These are phyloP conservation scores for Capillidium heterosporum DNA, from an alignment of 371 early-diverging fungal species.

Conservation along the genomic window DNA sequence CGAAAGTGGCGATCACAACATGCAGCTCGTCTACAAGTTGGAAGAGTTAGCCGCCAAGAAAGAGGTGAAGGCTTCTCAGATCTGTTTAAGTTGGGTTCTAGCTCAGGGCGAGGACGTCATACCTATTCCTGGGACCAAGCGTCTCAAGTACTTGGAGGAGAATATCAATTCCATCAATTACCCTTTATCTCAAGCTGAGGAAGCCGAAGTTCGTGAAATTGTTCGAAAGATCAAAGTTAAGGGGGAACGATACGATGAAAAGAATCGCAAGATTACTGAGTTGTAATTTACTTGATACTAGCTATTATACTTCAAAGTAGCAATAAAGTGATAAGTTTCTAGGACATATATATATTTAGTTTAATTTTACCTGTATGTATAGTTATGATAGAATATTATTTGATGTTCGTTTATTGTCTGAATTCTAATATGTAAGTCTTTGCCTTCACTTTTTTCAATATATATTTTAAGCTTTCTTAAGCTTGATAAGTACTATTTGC, in stretches of 20 bases:
- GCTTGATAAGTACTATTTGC: no score
- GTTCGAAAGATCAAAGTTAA: conserved; percentile 13
- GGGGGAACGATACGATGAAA: conserved; percentile 17
- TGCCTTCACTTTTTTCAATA: no score
- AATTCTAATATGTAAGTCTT: no score
- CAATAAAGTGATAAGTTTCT: no score
- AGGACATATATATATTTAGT: no score
- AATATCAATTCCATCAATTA: conserved; percentile 18
- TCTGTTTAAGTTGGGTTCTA: conserved; percentile 35
- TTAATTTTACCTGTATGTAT: no score
- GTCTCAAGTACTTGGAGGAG: conserved; percentile 19
- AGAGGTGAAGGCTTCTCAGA: conserved; percentile 17
- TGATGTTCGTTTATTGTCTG: no score
- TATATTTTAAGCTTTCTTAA: no score
- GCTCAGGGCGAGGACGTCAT: conserved; percentile 17
- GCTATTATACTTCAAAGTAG: no score
- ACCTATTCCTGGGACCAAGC: conserved; percentile 31
- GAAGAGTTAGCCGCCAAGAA: conserved; percentile 20
- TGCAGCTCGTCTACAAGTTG: conserved; percentile 25
- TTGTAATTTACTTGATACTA: no score
- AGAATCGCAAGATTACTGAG: no score
- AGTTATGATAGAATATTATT: no score
- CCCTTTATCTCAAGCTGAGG: conserved; percentile 19
- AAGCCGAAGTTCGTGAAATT: conserved; percentile 16
- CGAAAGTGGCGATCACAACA: conserved; percentile 24